These are phyloP conservation scores for Phaffia rhodozyma DNA, from an alignment of 1,284 basidiomycete species.

Conservation along the genomic window DNA sequence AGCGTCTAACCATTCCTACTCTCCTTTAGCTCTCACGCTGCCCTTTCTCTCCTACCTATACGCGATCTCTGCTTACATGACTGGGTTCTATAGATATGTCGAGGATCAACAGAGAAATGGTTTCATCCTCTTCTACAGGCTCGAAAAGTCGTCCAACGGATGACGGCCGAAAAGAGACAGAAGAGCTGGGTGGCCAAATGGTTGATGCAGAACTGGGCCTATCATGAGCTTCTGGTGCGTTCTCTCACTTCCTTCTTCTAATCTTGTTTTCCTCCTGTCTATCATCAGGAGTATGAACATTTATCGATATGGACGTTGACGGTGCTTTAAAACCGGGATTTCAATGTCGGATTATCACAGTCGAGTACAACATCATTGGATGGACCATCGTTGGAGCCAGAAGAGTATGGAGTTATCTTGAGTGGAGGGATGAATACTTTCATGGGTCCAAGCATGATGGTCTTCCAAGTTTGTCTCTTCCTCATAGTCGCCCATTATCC, in stretches of 20 bases:
- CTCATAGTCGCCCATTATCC: background rate
- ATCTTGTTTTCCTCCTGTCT: too few relatives aligned
- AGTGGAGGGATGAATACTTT: conserved; percentile 23
- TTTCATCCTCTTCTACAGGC: conserved; percentile 7
- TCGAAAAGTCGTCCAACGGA: conserved; percentile 5
- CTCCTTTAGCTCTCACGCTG: too few relatives aligned
- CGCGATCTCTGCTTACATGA: too few relatives aligned
- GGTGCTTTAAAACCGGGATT: too few relatives aligned
- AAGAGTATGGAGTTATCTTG: conserved; percentile 24
- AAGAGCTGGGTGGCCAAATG: background rate
- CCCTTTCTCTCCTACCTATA: too few relatives aligned
- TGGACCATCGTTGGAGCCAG: conserved; percentile 23
- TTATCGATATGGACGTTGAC: too few relatives aligned
- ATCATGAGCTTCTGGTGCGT: conserved; percentile 24
- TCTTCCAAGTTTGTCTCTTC: conserved; percentile 21
- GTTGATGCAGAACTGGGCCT: conserved; percentile 23
- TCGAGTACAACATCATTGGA: conserved; percentile 18
- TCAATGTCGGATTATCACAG: too few relatives aligned
- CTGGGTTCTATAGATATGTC: conserved; percentile 9
- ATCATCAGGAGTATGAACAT: too few relatives aligned
- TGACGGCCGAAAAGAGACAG: background rate
- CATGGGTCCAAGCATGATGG: conserved; percentile 24
- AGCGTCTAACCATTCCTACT: background rate
- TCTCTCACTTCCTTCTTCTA: too few relatives aligned
- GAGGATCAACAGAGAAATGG: conserved; percentile 16